Base-by-base conservation (phyloP, 2,329 filamentous ascomycete species). In the Phaeosphaeria sp. region DNA sequence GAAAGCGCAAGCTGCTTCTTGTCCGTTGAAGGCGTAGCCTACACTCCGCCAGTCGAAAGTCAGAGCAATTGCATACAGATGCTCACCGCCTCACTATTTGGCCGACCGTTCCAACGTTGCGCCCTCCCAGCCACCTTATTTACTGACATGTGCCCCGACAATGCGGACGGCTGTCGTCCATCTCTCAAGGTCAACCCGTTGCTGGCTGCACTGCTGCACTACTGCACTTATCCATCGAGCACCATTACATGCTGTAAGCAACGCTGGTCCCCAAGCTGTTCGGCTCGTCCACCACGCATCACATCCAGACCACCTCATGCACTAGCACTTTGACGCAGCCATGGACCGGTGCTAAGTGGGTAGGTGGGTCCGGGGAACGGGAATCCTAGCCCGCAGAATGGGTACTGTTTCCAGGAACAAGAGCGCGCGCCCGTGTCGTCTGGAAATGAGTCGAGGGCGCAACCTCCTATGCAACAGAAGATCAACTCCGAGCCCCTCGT, bases 321-420 rank as follows among this genome's bases (percentile, higher is more conserved):
- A 36, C 30, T 36, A 36, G 30, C 9, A 49, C 15, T 20, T 21
- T 49, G 21, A n/a, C 30, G 46, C 46, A 49, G 46, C 46, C 27
- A 20, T 49, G 46, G 23, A 48, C 27, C 25, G 11, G 30, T 47
- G 22, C 44, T 47, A 47, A 47, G 22, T n/a, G 44, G 23, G 46
- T 46, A 54, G 51, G 71, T 72, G 72, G 73, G 71, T 74, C 74
- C 72, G 74, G 74, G 74, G 73, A 75, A 66, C 66, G 54, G 66
- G 67, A 50, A 68, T 36, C 67, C 65, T 65, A 61, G 66, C 64
- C 71, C 74, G 73, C 58, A 70, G 60, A 66, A 66, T 62, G 68
- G 73, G 71, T 67, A 67, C 54, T 63, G 50, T 58, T 69, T 59
- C 65, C 72, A 76, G 72, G 73, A 76, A 74, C 72, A 64, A 73